Base-by-base conservation (phyloP, 106 monocot species). In the Amphibolis antarctica region DNA sequence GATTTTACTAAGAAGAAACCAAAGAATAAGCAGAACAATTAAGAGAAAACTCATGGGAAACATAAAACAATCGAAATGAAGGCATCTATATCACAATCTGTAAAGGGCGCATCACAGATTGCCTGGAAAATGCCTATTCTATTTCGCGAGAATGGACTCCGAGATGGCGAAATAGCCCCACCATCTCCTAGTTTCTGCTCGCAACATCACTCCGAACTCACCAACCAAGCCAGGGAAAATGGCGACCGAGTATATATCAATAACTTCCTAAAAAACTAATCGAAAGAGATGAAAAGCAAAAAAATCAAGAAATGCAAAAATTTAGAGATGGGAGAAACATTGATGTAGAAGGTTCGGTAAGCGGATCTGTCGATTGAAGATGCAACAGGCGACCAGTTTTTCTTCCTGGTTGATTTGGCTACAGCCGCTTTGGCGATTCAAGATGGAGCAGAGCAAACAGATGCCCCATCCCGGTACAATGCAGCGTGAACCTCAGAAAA, bases 331-430 rank as follows among this genome's bases (percentile, higher is more conserved):
- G n/a, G n/a, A n/a, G n/a, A n/a, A n/a, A n/a, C n/a, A n/a, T n/a
- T n/a, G 58, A n/a, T 59, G 29, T 27, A 29, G 17, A 28, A 59
- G 22, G 53, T 53, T 53, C 53, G 53, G 53, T 53, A 53, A 53
- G 53, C 53, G 24, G 53, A 20, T 53, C 11, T 53, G 53, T 53
- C 22, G 53, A 53, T 53, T 19, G 53, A 53, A 19, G 12, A 12
- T 22, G 53, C 53, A 53, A 53, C 53, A 53, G 11, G 21, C 53
- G 53, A 53, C 53, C 53, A 53, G 53, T 22, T 22, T 53, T 53
- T 20, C 19, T 21, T 53, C 22, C 53, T 24, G 7, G 53, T 53
- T 10, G 53, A 53, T 53, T 53, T 53, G 53, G 24, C 53, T 53
- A 53, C 53, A 53, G 53, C 53, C 53, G n/a, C 19, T 53, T 53